These are phyloP conservation scores for Acanthamoeba sp. DNA, from an alignment of 208 protist genomes.

Conservation along the genomic window DNA sequence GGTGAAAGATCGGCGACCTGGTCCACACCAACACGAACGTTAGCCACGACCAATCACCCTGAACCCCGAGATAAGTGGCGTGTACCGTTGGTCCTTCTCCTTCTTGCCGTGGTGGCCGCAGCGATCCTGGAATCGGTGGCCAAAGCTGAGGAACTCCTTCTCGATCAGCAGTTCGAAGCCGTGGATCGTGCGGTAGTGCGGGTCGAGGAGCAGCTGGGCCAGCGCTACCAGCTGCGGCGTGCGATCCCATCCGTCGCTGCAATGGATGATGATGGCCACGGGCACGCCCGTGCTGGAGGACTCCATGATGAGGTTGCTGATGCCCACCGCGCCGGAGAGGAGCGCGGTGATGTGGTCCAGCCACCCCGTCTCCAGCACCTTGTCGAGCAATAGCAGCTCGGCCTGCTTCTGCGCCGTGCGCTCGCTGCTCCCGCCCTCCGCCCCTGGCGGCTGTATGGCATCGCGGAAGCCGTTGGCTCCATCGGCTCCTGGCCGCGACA, in stretches of 20 bases:
- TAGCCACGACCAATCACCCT: not conserved
- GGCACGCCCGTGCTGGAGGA: constrained; percentile 57
- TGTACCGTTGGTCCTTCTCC: constrained; percentile 9
- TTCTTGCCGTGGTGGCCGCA: constrained; percentile 44
- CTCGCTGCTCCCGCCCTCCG: not conserved
- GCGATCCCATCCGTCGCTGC: constrained; percentile 90
- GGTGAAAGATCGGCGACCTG: constrained; percentile 93
- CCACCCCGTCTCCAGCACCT: constrained; percentile 49
- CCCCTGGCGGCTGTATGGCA: not conserved
- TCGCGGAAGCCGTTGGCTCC: not conserved
- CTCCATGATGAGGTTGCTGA: constrained; percentile 66
- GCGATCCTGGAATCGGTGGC: constrained; percentile 78
- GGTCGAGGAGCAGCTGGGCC: constrained; percentile 92
- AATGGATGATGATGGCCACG: constrained; percentile 66
- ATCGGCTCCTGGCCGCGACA: not conserved
- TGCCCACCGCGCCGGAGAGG: constrained; percentile 31
- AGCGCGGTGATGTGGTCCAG: constrained; percentile 66
- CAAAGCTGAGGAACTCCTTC: constrained; percentile 95
- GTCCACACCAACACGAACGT: not conserved
- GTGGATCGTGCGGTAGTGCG: constrained; percentile 91
- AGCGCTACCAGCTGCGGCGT: constrained; percentile 88
- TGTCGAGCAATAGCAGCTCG: constrained; percentile 8
- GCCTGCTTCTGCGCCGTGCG: constrained; percentile 18
- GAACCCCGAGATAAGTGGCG: not conserved
- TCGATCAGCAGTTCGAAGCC: constrained; percentile 93